A percentile compares a stretch with the other conserved stretches of the same genome.
These are phyloP conservation scores for Penicillium fimorum DNA, from an alignment of 495 filamentous ascomycete genomes.

Conservation along the genomic window DNA sequence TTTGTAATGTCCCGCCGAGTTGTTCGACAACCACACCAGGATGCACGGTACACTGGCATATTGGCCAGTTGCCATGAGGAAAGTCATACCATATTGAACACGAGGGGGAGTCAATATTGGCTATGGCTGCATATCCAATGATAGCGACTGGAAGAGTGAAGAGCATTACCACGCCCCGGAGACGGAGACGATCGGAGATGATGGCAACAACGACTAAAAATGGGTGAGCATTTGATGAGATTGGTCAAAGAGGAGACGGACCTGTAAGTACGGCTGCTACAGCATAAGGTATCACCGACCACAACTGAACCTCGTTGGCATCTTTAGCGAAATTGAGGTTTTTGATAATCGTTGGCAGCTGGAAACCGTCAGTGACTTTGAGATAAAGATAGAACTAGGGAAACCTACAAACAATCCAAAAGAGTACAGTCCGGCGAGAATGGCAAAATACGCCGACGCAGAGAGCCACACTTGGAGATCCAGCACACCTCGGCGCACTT, in stretches of 20 bases:
- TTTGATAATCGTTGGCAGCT: conserved; percentile 75
- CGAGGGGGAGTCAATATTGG: conserved; percentile 38
- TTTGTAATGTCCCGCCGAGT: conserved; percentile 62
- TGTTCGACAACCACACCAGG: conserved; percentile 58
- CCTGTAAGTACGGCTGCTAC: conserved; percentile 72
- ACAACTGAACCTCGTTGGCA: conserved; percentile 69
- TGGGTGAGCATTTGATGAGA: background rate
- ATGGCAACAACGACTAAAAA: conserved; percentile 40
- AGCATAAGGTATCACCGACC: conserved; percentile 86
- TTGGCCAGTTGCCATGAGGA: conserved; percentile 52
- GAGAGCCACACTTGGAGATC: conserved; percentile 43
- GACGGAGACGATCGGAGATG: conserved; percentile 45
- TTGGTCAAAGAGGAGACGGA: conserved; percentile 55
- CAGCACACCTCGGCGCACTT: conserved; percentile 39
- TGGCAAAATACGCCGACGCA: conserved; percentile 45
- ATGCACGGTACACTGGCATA: conserved; percentile 51
- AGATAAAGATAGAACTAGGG: too few relatives aligned
- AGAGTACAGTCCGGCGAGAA: conserved; percentile 44
- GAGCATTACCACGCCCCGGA: conserved; percentile 49
- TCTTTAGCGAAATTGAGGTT: conserved; percentile 62
- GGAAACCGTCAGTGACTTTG: conserved; percentile 1
- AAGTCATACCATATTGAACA: conserved; percentile 55
- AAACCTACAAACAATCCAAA: conserved; percentile 44
- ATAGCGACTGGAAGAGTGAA: conserved; percentile 49
- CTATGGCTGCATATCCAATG: conserved; percentile 51